Base-by-base conservation (phyloP, 257 asterid genomes). In the Solanum ossicruentum region DNA sequence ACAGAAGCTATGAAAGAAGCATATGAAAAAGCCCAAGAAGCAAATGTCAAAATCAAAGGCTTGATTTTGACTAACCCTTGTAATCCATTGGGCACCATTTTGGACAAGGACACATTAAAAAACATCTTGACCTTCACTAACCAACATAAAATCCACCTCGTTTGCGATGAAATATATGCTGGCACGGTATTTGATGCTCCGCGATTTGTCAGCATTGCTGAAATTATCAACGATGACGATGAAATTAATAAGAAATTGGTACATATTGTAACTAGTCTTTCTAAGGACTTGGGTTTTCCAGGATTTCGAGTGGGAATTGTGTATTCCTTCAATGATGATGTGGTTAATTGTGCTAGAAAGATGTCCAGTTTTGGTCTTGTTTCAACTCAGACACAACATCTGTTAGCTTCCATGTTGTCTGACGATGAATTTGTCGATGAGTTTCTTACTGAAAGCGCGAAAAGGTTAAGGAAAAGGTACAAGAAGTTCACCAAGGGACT, bases 221-320 rank as follows among this genome's bases (percentile, higher is more conserved):
- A 95, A 57, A 47, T 93, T 5, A 84, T 94, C 1, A 79, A 91
- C 39, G 80, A 91, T 26, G 95, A 90, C 57, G 4, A 12, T 2
- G 58, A 23, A 51, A 51, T 23, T 23, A 84, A 92, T 69, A 90
- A 80, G 0, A 81, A 86, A 26, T 84, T 92, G 15, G 86, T 96
- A 3, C 98, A 96, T 84, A 57, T 96, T 0, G 93, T 92, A 17
- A 91, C 91, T 8, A 92, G 98, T 79, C 75, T 96, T 84, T 94
- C 99, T 0, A 96, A 96, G 73, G 98, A 92, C 86, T 85, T 96
- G 89, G 98, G 98, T 1, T 88, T 96, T 8, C 98, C 99, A 0
- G 99, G 99, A 0, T 92, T 93, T 18, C 82, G 99, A 85, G 94
- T 94, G 0, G 99, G 99, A 32, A 90, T 93, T 16, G 58, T 94